These are phyloP conservation scores for Setaria italica DNA, from an alignment of 202 grass and related monocot species.

Conservation along the genomic window DNA sequence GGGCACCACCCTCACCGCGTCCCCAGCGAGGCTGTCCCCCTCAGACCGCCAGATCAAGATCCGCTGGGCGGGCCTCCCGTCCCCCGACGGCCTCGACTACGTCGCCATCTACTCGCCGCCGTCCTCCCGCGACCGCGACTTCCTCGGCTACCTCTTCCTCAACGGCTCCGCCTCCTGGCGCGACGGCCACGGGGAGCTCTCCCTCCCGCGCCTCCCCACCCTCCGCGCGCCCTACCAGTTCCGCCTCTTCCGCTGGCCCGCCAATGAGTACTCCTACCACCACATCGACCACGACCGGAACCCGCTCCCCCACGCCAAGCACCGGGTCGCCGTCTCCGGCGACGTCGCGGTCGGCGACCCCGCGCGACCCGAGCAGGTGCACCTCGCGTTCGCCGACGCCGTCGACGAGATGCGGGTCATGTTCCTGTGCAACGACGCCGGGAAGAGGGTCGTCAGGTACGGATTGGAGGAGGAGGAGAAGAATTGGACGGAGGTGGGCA, in stretches of 20 bases:
- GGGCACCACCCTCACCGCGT: constrained; percentile 54
- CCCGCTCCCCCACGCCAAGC: constrained; percentile 68
- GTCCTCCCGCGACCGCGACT: constrained; percentile 67
- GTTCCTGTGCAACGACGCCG: constrained; percentile 73
- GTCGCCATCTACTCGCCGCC: constrained; percentile 85
- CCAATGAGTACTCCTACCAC: constrained; percentile 65
- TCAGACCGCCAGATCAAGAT: constrained; percentile 59
- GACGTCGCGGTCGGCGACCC: constrained; percentile 54
- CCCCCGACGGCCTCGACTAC: constrained; percentile 77
- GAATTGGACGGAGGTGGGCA: constrained; percentile 48
- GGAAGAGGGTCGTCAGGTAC: constrained; percentile 69
- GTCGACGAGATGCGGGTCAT: constrained; percentile 89
- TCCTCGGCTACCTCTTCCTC: constrained; percentile 91
- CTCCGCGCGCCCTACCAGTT: constrained; percentile 83
- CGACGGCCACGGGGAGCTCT: constrained; percentile 57
- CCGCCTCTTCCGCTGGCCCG: constrained; percentile 88
- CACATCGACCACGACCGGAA: constrained; percentile 83
- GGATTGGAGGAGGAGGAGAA: constrained; percentile 44
- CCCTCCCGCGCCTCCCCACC: constrained; percentile 66
- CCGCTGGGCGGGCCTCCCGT: constrained; percentile 65
- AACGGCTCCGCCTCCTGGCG: constrained; percentile 72
- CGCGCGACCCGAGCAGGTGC: constrained; percentile 64
- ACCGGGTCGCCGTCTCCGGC: constrained; percentile 64
- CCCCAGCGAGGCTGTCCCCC: constrained; percentile 57
- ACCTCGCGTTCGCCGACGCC: constrained; percentile 76